phyloP scores from a whole-genome alignment of 2,329 filamentous ascomycete genomes.

The Hypoxylon sp. region DNA sequence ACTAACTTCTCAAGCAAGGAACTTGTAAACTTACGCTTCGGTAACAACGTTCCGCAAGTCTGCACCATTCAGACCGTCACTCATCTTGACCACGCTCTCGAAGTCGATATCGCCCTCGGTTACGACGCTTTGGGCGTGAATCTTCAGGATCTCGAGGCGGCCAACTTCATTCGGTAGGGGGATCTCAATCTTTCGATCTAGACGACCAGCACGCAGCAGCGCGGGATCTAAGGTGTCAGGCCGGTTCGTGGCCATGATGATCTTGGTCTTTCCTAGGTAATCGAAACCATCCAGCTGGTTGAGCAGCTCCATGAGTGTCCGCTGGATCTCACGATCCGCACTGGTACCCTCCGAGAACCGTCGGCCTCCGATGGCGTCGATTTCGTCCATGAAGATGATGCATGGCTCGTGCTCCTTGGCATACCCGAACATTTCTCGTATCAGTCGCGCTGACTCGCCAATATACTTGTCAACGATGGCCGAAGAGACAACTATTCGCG shows the following conservation, averaged over 20 bases:
- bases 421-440: slow-evolving; percentile 99
- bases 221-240: slow-evolving; percentile 96
- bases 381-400: slow-evolving; percentile 99
- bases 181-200: slow-evolving; percentile 99
- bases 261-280: slow-evolving; percentile 99
- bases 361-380: slow-evolving; percentile 97
- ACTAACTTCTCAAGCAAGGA: background rate
- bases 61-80: slow-evolving; percentile 95
- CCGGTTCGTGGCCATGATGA: slow-evolving; percentile 99
- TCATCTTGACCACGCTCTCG: slow-evolving; percentile 99
- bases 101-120: slow-evolving; percentile 97
- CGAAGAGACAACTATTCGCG: slow-evolving; percentile 86
- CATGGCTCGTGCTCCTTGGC: slow-evolving; percentile 99
- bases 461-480: slow-evolving; percentile 99
- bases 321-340: slow-evolving; percentile 97
- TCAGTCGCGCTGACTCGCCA: slow-evolving; percentile 95
- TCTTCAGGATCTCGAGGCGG: slow-evolving; percentile 96
- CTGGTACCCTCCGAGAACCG: slow-evolving; percentile 98
- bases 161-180: slow-evolving; percentile 97
- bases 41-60: slow-evolving; percentile 98
- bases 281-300: slow-evolving; percentile 99
- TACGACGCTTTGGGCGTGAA: slow-evolving; percentile 88
- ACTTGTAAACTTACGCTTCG: slow-evolving; percentile 82
- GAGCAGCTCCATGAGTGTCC: slow-evolving; percentile 97
- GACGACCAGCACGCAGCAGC: slow-evolving; percentile 88